Base-by-base conservation (phyloP, 2,329 filamentous ascomycete genomes). In the Talaromyces sp. region DNA sequence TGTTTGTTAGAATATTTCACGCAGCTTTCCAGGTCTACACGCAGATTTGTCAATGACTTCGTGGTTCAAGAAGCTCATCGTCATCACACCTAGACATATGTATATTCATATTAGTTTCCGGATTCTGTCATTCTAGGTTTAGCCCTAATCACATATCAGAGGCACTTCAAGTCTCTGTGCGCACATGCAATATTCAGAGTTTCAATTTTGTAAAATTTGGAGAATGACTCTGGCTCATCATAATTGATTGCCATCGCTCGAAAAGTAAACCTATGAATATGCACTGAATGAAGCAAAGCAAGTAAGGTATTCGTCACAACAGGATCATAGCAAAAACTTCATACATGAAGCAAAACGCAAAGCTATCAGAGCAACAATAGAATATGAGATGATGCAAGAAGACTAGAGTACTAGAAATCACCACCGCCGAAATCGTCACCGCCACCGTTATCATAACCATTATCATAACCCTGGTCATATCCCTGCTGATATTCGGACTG, bases 401-500 rank as follows among this genome's bases (percentile, higher is more conserved):
- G 27, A 31, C 27, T 31, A 31, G 27, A 31, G 8, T 6, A 45
- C 50, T 68, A 72, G 50, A 73, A 73, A 64, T 72, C 78, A 39
- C 75, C 77, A 62, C 71, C 74, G 59, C 72, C 47, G 43, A 43
- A 43, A 22, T 60, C 58, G 69, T 77, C 76, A 52, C 70, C 77
- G 37, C 68, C 71, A 65, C 52, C 63, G 54, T 66, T 59, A 56
- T 67, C 69, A 48, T 58, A 67, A 19, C 70, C 72, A 54, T 70
- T 66, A 58, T 66, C 68, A 58, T 69, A 73, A 24, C 70, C 73
- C 64, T 69, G 70, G 56, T 75, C 67, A 66, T 72, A 71, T 2
- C 72, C 69, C 27, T 78, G 67, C 41, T 76, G 70, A 65, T 82
- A 81, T 24, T 84, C 70, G 70, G 87, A 89, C 35, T 85, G 84